Evolutionary conservation across 164 flowering plant species (phyloP).

Genomic region (Cinnamomum chago): DNA sequence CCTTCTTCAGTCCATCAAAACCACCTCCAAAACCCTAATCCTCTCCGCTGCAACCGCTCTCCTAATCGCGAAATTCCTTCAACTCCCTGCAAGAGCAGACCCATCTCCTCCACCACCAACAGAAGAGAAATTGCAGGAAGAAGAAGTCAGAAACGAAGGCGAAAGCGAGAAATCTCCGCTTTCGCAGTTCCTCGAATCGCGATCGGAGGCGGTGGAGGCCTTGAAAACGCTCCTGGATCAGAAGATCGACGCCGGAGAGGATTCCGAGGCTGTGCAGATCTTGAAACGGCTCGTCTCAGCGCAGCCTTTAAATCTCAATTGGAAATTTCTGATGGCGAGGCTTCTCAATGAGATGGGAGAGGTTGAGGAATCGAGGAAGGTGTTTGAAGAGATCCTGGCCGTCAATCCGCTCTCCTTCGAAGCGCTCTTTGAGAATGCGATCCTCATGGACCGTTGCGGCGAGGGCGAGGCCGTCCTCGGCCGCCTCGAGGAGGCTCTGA

Average conservation of each 20-base stretch:
- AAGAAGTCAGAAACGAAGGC: constrained; percentile 1
- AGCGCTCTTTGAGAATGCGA: constrained; percentile 70
- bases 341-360: constrained; percentile 56
- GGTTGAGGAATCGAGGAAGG: constrained; percentile 40
- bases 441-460: constrained; percentile 71
- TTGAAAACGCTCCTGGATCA: constrained; percentile 47
- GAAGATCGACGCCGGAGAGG: constrained; percentile 63
- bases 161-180: constrained; percentile 25
- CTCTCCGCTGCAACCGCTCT: constrained; percentile 35
- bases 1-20: constrained; percentile 20
- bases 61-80: constrained; percentile 23
- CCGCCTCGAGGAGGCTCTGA: constrained; percentile 55
- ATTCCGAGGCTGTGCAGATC: constrained; percentile 55
- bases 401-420: constrained; percentile 58
- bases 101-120: constrained; percentile 15
- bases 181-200: constrained; percentile 45
- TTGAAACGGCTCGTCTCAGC: constrained; percentile 38
- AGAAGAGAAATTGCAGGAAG: constrained; percentile 12
- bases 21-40: constrained; percentile 27
- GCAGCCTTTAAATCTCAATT: constrained; percentile 53
- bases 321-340: constrained; percentile 68
- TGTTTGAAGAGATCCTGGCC: constrained; percentile 66
- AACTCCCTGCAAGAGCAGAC: constrained; percentile 42
- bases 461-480: constrained; percentile 51
- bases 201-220: constrained; percentile 42